Percentiles rank a stretch among this genome's conserved stretches.
These are phyloP conservation scores for Fomitopsis schrenkii DNA, from an alignment of 1,284 basidiomycete species.

Conservation along the genomic window DNA sequence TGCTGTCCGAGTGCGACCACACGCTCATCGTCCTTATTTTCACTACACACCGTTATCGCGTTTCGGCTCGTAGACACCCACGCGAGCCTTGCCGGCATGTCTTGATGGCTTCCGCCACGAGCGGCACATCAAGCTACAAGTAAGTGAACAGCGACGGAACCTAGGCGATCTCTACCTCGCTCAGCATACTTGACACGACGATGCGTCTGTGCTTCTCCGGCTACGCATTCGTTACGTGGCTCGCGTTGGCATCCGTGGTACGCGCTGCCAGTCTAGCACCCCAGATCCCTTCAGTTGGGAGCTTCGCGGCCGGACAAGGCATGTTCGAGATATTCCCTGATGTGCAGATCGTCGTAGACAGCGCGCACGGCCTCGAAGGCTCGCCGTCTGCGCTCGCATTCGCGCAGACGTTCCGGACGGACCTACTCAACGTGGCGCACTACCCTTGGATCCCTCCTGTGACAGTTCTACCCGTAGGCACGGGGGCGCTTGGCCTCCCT, in stretches of 20 bases:
- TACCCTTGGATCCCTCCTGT: slow-evolving; percentile 12
- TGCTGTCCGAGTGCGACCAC: no score
- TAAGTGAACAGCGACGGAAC: background rate
- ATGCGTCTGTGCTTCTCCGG: background rate
- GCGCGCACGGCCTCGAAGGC: slow-evolving; percentile 14
- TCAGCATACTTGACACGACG: no score
- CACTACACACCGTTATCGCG: no score
- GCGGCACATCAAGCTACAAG: no score
- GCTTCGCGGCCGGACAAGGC: slow-evolving; percentile 12
- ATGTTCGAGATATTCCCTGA: slow-evolving; percentile 14
- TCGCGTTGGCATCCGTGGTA: background rate
- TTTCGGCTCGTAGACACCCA: no score
- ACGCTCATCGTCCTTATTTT: no score
- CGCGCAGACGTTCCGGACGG: slow-evolving; percentile 28
- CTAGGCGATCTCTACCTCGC: no score
- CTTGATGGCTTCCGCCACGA: no score
- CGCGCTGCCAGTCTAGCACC: slow-evolving; percentile 9
- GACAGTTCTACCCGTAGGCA: slow-evolving; percentile 8
- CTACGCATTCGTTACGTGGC: background rate
- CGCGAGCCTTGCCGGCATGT: no score
- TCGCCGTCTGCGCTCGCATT: slow-evolving; percentile 26
- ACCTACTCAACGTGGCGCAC: slow-evolving; percentile 23
- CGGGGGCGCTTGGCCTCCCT: slow-evolving; percentile 6
- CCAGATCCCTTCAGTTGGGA: slow-evolving; percentile 23
- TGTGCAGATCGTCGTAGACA: slow-evolving; percentile 21